Evolutionary conservation across 108 stramenopile species (phyloP).

Genomic region (Epipyxis sp.): DNA sequence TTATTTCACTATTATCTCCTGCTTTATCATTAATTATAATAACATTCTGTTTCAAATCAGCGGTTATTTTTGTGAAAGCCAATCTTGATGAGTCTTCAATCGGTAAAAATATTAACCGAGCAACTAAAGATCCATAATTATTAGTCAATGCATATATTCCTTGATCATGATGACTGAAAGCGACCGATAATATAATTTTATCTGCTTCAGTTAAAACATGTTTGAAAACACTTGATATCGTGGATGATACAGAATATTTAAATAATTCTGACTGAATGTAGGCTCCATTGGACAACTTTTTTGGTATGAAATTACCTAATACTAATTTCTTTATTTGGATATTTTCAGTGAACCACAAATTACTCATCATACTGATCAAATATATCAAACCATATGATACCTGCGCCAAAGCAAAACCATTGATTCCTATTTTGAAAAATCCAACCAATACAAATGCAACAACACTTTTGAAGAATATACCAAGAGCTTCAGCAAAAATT

Average conservation of each 20-base stretch:
- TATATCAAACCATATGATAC: background rate
- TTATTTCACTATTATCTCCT: background rate
- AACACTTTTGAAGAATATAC: no score
- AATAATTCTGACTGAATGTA: background rate
- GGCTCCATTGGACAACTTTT: background rate
- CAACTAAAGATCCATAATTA: slow-evolving; percentile 55
- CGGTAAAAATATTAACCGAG: slow-evolving; percentile 53
- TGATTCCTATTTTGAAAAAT: no score
- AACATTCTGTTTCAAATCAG: background rate
- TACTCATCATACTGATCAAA: background rate
- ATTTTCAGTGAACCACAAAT: background rate
- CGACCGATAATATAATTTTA: slow-evolving; percentile 47
- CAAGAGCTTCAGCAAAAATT: no score
- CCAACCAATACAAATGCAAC: no score
- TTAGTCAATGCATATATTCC: slow-evolving; percentile 54
- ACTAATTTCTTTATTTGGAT: background rate
- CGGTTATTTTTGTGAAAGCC: slow-evolving; percentile 48
- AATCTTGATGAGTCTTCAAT: slow-evolving; percentile 51
- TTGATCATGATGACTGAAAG: slow-evolving; percentile 44
- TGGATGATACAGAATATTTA: background rate
- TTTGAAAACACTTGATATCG: slow-evolving; percentile 34
- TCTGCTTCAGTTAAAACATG: slow-evolving; percentile 57
- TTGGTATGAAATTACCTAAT: background rate
- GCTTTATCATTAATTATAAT: background rate
- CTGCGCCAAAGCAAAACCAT: no score